Evolutionary conservation across 228 moss, liverwort and hornwort species (phyloP).

Genomic region (Sphagnum magellanicum): DNA sequence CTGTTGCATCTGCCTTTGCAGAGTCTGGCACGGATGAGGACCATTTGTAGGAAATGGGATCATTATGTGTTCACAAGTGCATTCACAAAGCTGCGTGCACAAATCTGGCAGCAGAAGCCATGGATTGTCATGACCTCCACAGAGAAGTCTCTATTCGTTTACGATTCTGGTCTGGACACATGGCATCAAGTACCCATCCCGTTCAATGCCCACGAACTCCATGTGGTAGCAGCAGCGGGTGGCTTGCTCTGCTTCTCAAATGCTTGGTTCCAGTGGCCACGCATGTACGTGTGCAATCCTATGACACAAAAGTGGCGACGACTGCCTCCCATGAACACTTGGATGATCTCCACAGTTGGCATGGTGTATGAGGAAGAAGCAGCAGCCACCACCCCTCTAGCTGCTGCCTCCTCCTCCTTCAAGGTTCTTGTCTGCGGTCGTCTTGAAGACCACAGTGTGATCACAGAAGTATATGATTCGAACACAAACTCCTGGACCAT

Average conservation of each 20-base stretch:
- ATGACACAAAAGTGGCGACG: slow-evolving; percentile 41
- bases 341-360: slow-evolving; percentile 64
- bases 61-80: slow-evolving; percentile 16
- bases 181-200: slow-evolving; percentile 55
- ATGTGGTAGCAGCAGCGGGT: slow-evolving; percentile 62
- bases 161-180: slow-evolving; percentile 33
- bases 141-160: slow-evolving; percentile 23
- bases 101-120: slow-evolving; percentile 18
- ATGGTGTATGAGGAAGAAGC: slow-evolving; percentile 44
- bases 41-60: slow-evolving; percentile 64
- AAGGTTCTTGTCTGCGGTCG: slow-evolving; percentile 56
- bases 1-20: slow-evolving; percentile 44
- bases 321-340: slow-evolving; percentile 46
- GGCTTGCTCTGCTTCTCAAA: slow-evolving; percentile 67
- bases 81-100: slow-evolving; percentile 20
- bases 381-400: background rate
- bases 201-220: slow-evolving; percentile 38
- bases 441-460: slow-evolving; percentile 37
- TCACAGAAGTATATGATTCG: slow-evolving; percentile 69
- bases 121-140: slow-evolving; percentile 45
- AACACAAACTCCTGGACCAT: slow-evolving; percentile 32
- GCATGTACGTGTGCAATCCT: slow-evolving; percentile 56
- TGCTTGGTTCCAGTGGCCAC: slow-evolving; percentile 44
- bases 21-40: slow-evolving; percentile 48
- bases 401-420: slow-evolving; percentile 11